Evolutionary conservation across 768 basidiomycete species (phyloP), one percentile per base, ranked within the genome.

Genomic region (Chalciporus sphaerocephalus): DNA sequence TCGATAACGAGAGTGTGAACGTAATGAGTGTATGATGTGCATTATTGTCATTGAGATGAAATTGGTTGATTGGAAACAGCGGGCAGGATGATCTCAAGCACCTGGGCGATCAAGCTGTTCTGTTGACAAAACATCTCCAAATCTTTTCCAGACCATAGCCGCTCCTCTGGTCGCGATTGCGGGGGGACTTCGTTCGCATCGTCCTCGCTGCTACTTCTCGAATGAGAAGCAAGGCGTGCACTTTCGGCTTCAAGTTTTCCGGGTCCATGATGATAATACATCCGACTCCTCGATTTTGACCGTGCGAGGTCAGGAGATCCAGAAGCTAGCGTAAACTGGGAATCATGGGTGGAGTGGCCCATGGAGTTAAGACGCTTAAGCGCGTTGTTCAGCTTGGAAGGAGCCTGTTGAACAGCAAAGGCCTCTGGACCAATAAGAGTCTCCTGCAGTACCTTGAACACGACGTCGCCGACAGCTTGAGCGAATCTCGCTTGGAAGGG

Each of bases 371-470:
- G 60, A 16, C 67, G 69, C 35, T 69, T 68, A n/a, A 69, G 54
- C 15, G 64, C 66, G 17, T 58, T 60, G 46, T 64, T 65, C 42
- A 68, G 39, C 21, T 65, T 64, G n/a, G 57, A 60, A 18, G 66
- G 48, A 6, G 62, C 42, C 5, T 56, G 51, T 17, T 46, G 50
- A 13, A 48, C 45, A 17, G 51, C 51, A 32, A 56, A 37, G 13
- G 59, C 54, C 25, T 65, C 58, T 7, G 68, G 53, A 2, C 72
- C 71, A 40, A 93, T 80, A 38, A 97, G 69, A 0, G 85, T 85
- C 53, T 96, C 92, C 46, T 92, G 88, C 38, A 98, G 71, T 17
- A 92, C 85, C 45, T 78, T 80, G 66, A 95, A 86, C 8, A 89
- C 81, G 32, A 91, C 72, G n/a, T 73, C 74, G 52, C 88, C 80